Evolutionary conservation across 1,139 yeast species (phyloP), one percentile per base, ranked within the genome.

Genomic region (Taphrina sp.): DNA sequence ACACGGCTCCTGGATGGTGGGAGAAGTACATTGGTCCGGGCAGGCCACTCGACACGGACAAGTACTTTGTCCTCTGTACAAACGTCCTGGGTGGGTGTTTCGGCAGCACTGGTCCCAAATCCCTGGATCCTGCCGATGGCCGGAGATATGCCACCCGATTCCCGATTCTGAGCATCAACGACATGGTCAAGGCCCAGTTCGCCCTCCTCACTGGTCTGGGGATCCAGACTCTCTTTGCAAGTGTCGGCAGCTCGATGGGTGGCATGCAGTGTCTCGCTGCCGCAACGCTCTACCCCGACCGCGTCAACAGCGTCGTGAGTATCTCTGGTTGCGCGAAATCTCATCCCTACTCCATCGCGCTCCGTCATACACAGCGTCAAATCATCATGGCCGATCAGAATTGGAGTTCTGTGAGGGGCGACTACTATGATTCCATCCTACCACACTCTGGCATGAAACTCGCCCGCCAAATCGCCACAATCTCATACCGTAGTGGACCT

Each of bases 391-490:
- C 94, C 53, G 97, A 89, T 70, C 92, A 95, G 3, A 85, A 89
- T 68, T 89, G 96, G 96, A 84, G 84, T 63, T 23, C 34, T 19
- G 45, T 26, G 3, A 77, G 95, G 60, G 97, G 97, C 0, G 84
- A 81, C 67, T 89, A 89, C 70, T 89, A 89, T 66, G 81, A 79
- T 60, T 72, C 76, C 5, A 73, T 88, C 0, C 95, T 95, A 3
- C 97, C 96, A 1, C 96, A 89, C 68, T 82, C 84, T 19, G 97
- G 97, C 10, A 89, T 89, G 96, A 90, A 89, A 67, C 75, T 89
- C 49, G 94, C 96, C 1, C 76, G 97, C 61, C 95, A 88, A 68
- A 87, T 89, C 52, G 96, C 96, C 17, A 89, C 97, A 0, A 88
- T 90, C 47, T 88, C 96, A 0, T 89, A 89, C 68, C 76, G 97